Conservation (phyloP, 768 basidiomycete genomes). For the Hericium alpestre region DNA sequence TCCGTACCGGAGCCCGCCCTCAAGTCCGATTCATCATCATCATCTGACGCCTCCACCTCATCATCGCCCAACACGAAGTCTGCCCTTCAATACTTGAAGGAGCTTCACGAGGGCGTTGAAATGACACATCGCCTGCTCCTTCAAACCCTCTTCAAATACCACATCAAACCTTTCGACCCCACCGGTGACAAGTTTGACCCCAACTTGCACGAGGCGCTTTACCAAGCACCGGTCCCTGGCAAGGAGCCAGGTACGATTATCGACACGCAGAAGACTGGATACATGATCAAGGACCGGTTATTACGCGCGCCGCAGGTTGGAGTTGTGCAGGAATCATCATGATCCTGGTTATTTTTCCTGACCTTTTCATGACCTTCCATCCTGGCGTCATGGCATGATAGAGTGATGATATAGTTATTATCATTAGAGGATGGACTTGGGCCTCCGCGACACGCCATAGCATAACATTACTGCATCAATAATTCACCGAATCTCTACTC, state of each 20-base stretch:
- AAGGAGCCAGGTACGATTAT: constrained; percentile 85
- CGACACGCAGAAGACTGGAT: constrained; percentile 84
- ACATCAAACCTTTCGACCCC: constrained; percentile 86
- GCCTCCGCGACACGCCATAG: constrained; percentile 6
- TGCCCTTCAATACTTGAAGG: constrained; percentile 46
- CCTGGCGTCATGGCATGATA: too few relatives aligned
- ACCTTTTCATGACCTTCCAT: neutral
- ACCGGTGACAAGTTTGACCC: constrained; percentile 92
- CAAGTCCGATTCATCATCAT: constrained; percentile 12
- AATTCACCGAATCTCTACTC: constrained; percentile 81
- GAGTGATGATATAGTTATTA: neutral
- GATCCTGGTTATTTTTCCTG: constrained; percentile 13
- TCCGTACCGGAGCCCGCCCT: constrained; percentile 53
- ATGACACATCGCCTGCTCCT: constrained; percentile 86
- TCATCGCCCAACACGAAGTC: constrained; percentile 32
- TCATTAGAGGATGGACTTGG: constrained; percentile 21
- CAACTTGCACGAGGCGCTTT: constrained; percentile 89
- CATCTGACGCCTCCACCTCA: constrained; percentile 23
- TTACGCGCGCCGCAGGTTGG: constrained; percentile 95
- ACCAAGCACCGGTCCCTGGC: constrained; percentile 83
- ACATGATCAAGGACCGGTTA: constrained; percentile 89
- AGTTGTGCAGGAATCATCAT: constrained; percentile 64
- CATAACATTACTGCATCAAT: constrained; percentile 25
- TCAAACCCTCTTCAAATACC: constrained; percentile 84
- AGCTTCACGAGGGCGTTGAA: constrained; percentile 79